Conservation (phyloP, 306 rosid genomes). For the Pterocarpus macrocarpus region DNA sequence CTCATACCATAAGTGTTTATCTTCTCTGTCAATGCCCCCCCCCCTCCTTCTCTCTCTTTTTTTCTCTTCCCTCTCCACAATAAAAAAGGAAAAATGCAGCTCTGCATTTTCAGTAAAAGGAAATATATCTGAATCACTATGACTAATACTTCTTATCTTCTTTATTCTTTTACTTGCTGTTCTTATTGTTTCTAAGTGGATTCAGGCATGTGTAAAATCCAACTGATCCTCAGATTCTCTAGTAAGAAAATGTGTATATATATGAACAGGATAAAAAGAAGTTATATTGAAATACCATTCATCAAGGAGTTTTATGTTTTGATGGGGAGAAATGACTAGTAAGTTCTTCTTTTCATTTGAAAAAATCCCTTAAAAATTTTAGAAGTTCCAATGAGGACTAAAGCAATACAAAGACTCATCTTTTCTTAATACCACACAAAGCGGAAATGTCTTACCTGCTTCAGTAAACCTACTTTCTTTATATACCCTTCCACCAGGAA, state of each 20-base stretch:
- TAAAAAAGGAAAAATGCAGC: neutral
- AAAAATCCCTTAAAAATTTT: neutral
- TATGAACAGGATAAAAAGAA: neutral
- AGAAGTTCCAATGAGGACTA: slow-evolving; percentile 10
- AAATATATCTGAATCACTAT: slow-evolving; percentile 26
- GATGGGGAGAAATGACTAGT: neutral
- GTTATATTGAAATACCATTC: slow-evolving; percentile 1
- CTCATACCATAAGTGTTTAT: slow-evolving; percentile 23
- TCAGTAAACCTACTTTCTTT: slow-evolving; percentile 89
- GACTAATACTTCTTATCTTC: neutral
- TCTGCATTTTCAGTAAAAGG: slow-evolving; percentile 27
- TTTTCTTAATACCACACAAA: slow-evolving; percentile 17
- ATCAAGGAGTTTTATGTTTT: neutral
- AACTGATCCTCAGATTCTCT: slow-evolving; percentile 14
- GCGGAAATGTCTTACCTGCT: slow-evolving; percentile 62
- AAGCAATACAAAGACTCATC: slow-evolving; percentile 19
- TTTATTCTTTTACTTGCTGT: slow-evolving; percentile 14
- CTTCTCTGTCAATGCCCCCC: neutral
- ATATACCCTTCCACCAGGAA: slow-evolving; percentile 91
- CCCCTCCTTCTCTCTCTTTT: neutral
- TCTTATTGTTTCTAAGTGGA: neutral
- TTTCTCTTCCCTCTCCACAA: neutral
- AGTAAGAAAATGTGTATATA: neutral
- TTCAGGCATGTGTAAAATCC: neutral
- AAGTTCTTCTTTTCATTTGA: slow-evolving; percentile 10